phyloP scores from a whole-genome alignment of 1,284 basidiomycete species.

The Cystobasidium sp. region DNA sequence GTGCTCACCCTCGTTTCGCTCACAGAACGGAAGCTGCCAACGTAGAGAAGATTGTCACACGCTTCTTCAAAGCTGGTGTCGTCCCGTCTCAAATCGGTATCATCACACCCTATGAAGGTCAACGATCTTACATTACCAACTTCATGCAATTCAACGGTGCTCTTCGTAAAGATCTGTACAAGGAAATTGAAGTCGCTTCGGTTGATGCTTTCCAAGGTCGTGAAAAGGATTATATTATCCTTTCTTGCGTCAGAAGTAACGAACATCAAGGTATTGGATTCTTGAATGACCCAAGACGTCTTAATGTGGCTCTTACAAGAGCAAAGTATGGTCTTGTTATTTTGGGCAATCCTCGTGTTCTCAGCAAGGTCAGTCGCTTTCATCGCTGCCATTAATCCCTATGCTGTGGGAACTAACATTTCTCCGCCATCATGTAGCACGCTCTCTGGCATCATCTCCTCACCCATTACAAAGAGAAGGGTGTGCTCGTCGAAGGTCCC shows the following conservation, averaged over 20 bases:
- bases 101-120: slow-evolving; percentile 98
- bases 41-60: slow-evolving; percentile 99
- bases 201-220: slow-evolving; percentile 99
- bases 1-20: slow-evolving; percentile 44
- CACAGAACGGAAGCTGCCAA: slow-evolving; percentile 95
- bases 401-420: slow-evolving; percentile 16
- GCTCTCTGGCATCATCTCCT: slow-evolving; percentile 97
- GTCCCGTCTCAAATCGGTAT: slow-evolving; percentile 94
- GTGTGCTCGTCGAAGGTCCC: slow-evolving; percentile 91
- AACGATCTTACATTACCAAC: slow-evolving; percentile 97
- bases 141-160: slow-evolving; percentile 99
- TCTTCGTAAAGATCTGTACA: slow-evolving; percentile 98
- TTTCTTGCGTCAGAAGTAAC: slow-evolving; percentile 98
- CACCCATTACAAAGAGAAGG: slow-evolving; percentile 98
- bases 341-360: slow-evolving; percentile 95
- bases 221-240: slow-evolving; percentile 99
- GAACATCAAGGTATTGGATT: slow-evolving; percentile 99
- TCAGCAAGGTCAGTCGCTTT: slow-evolving; percentile 80
- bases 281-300: slow-evolving; percentile 92
- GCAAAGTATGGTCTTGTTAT: slow-evolving; percentile 99
- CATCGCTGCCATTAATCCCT: not conserved
- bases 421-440: slow-evolving; percentile 65
- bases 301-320: slow-evolving; percentile 96
- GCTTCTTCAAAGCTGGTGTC: slow-evolving; percentile 99
- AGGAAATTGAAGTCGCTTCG: slow-evolving; percentile 97